Evolutionary conservation across 331 rosid species (phyloP).

Genomic region (Pyracantha coccinea): DNA sequence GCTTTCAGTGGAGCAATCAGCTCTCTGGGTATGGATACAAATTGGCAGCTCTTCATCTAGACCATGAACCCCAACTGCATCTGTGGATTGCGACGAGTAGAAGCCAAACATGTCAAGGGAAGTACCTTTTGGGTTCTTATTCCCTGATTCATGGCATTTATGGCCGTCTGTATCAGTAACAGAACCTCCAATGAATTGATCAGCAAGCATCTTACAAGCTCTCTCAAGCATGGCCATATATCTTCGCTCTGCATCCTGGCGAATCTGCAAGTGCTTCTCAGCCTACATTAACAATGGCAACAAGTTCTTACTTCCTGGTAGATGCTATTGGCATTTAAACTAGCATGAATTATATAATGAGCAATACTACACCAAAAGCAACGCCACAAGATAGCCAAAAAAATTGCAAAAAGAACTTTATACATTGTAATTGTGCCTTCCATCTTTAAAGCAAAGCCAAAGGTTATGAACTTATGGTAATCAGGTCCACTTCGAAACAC

Average conservation of each 20-base stretch:
- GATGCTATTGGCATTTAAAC: not conserved
- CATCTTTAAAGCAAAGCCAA: not conserved
- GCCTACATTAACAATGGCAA: conserved; percentile 44
- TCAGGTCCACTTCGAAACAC: not conserved
- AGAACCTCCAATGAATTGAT: conserved; percentile 71
- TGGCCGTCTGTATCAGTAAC: conserved; percentile 58
- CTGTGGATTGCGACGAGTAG: conserved; percentile 49
- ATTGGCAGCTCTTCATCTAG: conserved; percentile 44
- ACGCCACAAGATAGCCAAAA: not conserved
- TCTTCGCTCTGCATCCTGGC: conserved; percentile 82
- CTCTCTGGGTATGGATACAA: conserved; percentile 44
- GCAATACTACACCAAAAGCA: not conserved
- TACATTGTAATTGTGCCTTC: not conserved
- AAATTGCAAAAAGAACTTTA: not conserved
- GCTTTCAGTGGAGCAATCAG: conserved; percentile 93
- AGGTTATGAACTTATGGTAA: not conserved
- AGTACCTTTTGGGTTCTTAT: conserved; percentile 46
- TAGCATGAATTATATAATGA: not conserved
- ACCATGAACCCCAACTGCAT: conserved; percentile 32
- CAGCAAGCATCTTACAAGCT: conserved; percentile 97
- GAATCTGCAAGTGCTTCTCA: conserved; percentile 95
- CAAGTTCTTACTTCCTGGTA: not conserved
- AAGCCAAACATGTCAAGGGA: conserved; percentile 66
- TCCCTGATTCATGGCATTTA: conserved; percentile 51
- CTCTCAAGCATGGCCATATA: conserved; percentile 97